Percentiles rank a stretch among this genome's conserved stretches.
Conservation (phyloP, 768 basidiomycete genomes). For the Phlegmacium glaucopus region DNA sequence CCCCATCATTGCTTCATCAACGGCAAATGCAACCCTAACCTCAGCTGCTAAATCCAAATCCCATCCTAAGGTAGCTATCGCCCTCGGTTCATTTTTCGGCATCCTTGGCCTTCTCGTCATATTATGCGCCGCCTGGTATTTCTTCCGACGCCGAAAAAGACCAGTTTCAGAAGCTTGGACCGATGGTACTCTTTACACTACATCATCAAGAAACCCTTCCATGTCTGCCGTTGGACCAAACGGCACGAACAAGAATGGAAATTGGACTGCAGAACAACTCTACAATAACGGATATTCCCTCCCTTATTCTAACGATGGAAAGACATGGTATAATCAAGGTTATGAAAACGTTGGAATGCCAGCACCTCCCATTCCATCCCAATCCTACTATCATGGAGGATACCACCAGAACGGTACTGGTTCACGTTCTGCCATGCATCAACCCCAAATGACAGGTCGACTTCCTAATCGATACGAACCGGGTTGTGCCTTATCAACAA, state of each 20-base stretch:
- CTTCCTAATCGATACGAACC: conserved; percentile 22
- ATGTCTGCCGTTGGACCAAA: background rate
- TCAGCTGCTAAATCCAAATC: conserved; percentile 13
- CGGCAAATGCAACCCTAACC: conserved; percentile 5
- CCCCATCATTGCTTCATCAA: conserved; percentile 17
- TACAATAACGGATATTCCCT: conserved; percentile 2
- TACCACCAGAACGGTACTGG: background rate
- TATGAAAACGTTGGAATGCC: conserved; percentile 15
- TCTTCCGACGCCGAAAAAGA: conserved; percentile 20
- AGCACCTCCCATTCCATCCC: conserved; percentile 7
- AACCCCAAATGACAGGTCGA: conserved; percentile 3
- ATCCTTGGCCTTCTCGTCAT: conserved; percentile 27
- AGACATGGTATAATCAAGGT: conserved; percentile 14
- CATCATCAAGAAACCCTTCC: background rate
- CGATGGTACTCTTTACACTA: conserved; percentile 11
- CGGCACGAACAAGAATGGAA: background rate
- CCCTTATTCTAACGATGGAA: conserved; percentile 5
- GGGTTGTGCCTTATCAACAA: conserved; percentile 24
- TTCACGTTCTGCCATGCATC: background rate
- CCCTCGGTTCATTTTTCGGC: conserved; percentile 31
- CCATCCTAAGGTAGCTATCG: conserved; percentile 22
- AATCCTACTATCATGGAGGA: background rate
- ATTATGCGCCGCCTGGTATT: conserved; percentile 26
- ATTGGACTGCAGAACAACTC: background rate
- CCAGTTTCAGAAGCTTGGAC: conserved; percentile 35